Conservation (phyloP, 768 basidiomycete genomes). For the Tulasnella sp. region DNA sequence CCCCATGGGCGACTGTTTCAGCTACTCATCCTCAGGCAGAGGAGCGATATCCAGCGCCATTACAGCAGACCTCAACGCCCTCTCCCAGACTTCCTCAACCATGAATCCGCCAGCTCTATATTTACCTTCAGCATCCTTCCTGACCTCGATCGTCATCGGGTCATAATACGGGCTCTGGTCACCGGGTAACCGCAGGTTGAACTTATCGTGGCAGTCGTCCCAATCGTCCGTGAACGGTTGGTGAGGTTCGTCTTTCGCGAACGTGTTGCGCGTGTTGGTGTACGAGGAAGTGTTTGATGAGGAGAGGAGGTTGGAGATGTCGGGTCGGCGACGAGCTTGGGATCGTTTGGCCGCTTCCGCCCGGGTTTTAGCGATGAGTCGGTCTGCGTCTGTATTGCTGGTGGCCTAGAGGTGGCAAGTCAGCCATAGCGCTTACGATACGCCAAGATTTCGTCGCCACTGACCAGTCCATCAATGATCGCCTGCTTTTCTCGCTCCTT, state of each 20-base stretch:
- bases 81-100: slow-evolving; percentile 83
- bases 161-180: slow-evolving; percentile 62
- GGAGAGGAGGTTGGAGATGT: slow-evolving; percentile 18
- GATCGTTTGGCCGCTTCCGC: slow-evolving; percentile 57
- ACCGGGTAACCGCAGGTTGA: slow-evolving; percentile 47
- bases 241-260: slow-evolving; percentile 65
- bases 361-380: slow-evolving; percentile 67
- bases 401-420: slow-evolving; percentile 26
- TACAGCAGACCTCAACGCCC: slow-evolving; percentile 73
- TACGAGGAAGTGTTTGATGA: background rate
- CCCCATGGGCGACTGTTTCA: background rate
- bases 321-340: slow-evolving; percentile 1
- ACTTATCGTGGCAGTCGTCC: slow-evolving; percentile 75
- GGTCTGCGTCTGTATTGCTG: slow-evolving; percentile 64
- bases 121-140: slow-evolving; percentile 70
- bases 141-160: slow-evolving; percentile 72
- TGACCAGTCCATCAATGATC: slow-evolving; percentile 79
- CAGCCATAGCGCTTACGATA: background rate
- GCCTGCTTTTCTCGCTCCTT: slow-evolving; percentile 70
- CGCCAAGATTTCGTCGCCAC: background rate
- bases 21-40: slow-evolving; percentile 16
- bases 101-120: slow-evolving; percentile 84
- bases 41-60: slow-evolving; percentile 70
- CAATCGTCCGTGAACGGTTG: slow-evolving; percentile 76
- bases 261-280: background rate